Evolutionary conservation across 1,284 basidiomycete genomes (phyloP), one percentile per base, ranked within the genome.

Genomic region (Xerocomus cyaneibrunnescens): DNA sequence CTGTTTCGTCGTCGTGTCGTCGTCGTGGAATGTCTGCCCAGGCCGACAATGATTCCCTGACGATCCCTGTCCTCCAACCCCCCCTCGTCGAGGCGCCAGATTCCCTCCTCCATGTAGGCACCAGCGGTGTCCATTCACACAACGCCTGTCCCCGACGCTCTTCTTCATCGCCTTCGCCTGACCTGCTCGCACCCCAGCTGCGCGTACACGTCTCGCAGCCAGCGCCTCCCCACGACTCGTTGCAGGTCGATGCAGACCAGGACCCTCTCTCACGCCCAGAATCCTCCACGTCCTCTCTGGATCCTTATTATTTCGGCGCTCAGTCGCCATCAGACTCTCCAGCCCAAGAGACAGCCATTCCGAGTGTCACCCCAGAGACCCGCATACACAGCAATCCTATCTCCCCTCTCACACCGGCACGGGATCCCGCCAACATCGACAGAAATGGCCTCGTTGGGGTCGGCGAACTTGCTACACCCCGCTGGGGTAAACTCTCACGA

Each of bases 391-490:
- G 65, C 47, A 80, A 85, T 55, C 83, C 81, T 54, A 84, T 81
- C 22, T 86, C 88, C 0, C 89, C 89, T 8, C 71, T 82, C 16
- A 91, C 89, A 0, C 89, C 89, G n/a, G 83, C 77, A 36, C 78
- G 80, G 57, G 89, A 94, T 72, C 90, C 91, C 12, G 84, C 89
- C 10, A 72, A 77, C 56, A 93, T 95, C 58, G 95, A 99, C 74
- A 80, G 96, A 50, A 81, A 86, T 16, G 90, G 85, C 22, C 82
- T 98, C 36, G 85, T 98, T 48, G 96, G 96, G 19, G 90, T 98
- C 10, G 96, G 96, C 34, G 96, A 98, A 72, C 82, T 98, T n/a
- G 79, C 94, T 7, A 98, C 96, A n/a, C 96, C 96, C 34, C 83
- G 94, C 57, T 99, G 94, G 95, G 80, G 82, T 50, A 75, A 74